Evolutionary conservation across 1,284 basidiomycete genomes (phyloP).

Genomic region (Marasmius tenuissimus): DNA sequence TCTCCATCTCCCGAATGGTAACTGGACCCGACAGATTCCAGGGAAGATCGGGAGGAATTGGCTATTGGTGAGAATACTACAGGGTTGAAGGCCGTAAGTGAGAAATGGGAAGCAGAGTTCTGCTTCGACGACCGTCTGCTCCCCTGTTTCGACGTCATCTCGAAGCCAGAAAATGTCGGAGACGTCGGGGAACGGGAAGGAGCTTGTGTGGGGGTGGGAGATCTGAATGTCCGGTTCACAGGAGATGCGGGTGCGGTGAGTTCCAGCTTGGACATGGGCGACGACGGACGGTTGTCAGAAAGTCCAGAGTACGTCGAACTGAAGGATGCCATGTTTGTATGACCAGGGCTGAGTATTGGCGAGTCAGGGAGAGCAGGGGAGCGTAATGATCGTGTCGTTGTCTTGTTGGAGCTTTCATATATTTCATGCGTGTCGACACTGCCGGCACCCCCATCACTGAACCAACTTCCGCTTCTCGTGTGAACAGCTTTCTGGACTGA

Average conservation of each 20-base stretch:
- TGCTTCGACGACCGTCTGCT: constrained; percentile 54
- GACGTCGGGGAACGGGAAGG: constrained; percentile 50
- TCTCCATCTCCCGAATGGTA: constrained; percentile 78
- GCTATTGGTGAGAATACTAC: constrained; percentile 64
- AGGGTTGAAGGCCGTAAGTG: constrained; percentile 44
- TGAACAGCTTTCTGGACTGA: constrained; percentile 40
- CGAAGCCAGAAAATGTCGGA: constrained; percentile 45
- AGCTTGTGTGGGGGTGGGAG: constrained; percentile 63
- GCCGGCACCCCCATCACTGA: constrained; percentile 37
- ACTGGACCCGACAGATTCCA: constrained; percentile 77
- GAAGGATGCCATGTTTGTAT: constrained; percentile 17
- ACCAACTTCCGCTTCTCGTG: constrained; percentile 60
- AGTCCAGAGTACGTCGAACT: constrained; percentile 19
- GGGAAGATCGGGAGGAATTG: constrained; percentile 74
- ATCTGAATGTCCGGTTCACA: constrained; percentile 46
- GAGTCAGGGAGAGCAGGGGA: constrained; percentile 64
- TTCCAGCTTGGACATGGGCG: constrained; percentile 53
- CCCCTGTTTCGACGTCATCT: constrained; percentile 32
- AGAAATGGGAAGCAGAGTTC: constrained; percentile 39
- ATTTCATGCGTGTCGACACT: constrained; percentile 35
- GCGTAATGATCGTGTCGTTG: constrained; percentile 44
- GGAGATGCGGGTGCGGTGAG: constrained; percentile 46
- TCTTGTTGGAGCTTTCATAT: constrained; percentile 38
- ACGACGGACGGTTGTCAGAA: constrained; percentile 42
- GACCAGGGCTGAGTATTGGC: constrained; percentile 41